These are phyloP conservation scores for Blepharisma japonicum DNA, from an alignment of 73 alveolate genomes.

Conservation along the genomic window DNA sequence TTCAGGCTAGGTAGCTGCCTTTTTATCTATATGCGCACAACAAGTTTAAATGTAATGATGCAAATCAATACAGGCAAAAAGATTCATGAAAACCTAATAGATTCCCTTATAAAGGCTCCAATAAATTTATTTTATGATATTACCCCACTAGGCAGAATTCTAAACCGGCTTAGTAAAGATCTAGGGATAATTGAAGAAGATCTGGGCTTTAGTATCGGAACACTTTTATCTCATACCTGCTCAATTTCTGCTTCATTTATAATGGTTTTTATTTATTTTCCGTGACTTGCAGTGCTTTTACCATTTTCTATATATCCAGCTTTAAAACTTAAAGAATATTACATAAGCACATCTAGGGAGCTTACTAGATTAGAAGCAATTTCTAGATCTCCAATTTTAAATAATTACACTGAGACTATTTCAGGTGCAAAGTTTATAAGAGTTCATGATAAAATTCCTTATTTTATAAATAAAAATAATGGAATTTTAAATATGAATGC, in stretches of 20 bases:
- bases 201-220: slow-evolving; percentile 41
- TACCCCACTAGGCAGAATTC: slow-evolving; percentile 92
- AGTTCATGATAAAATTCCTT: slow-evolving; percentile 56
- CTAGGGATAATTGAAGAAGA: slow-evolving; percentile 45
- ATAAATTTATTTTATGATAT: slow-evolving; percentile 89
- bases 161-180: slow-evolving; percentile 89
- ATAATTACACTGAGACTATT: slow-evolving; percentile 74
- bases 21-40: neutral
- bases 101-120: slow-evolving; percentile 74
- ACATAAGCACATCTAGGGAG: slow-evolving; percentile 68
- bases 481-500: slow-evolving; percentile 49
- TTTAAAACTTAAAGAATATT: neutral
- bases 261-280: slow-evolving; percentile 29
- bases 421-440: slow-evolving; percentile 84
- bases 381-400: slow-evolving; percentile 78
- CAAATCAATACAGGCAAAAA: slow-evolving; percentile 25
- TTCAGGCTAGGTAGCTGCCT: neutral
- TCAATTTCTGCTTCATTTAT: slow-evolving; percentile 24
- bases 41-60: neutral
- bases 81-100: slow-evolving; percentile 54
- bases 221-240: slow-evolving; percentile 25
- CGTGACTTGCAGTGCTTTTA: neutral
- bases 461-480: slow-evolving; percentile 39
- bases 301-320: neutral
- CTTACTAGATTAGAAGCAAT: slow-evolving; percentile 79